Conservation (phyloP, 2,329 filamentous ascomycete genomes). For the Xylaria digitata region DNA sequence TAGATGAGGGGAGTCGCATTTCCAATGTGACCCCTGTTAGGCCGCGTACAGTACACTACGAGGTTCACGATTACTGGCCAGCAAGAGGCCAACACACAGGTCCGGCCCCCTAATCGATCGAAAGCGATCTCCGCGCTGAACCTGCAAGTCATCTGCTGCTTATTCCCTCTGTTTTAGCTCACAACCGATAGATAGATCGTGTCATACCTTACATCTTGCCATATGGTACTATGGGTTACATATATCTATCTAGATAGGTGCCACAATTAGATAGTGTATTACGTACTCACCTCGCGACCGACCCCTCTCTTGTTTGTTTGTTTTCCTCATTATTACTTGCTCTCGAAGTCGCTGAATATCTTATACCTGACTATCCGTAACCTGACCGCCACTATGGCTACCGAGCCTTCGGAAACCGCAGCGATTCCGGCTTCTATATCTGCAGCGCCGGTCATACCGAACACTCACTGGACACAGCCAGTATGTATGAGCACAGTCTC, state of each 20-base stretch:
- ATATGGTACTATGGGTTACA: neutral
- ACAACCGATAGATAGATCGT: neutral
- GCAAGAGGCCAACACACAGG: conserved; percentile 12
- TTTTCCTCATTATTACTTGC: neutral
- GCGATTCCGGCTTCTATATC: conserved; percentile 29
- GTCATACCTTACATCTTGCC: neutral
- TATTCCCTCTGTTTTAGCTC: neutral
- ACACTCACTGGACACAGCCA: conserved; percentile 37
- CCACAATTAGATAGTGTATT: neutral
- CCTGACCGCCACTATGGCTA: conserved; percentile 1
- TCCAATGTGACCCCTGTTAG: conserved; percentile 17
- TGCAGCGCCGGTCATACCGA: conserved; percentile 24
- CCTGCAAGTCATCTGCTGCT: conserved; percentile 27
- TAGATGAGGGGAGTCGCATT: conserved; percentile 11
- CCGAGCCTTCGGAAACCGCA: conserved; percentile 17
- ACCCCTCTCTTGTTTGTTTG: conserved; percentile 5
- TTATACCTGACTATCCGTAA: neutral
- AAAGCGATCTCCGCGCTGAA: conserved; percentile 21
- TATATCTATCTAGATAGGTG: conserved; percentile 9
- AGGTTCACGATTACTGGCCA: conserved; percentile 8
- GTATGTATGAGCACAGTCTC: conserved; percentile 27
- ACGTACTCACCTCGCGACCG: conserved; percentile 5
- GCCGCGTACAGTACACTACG: neutral
- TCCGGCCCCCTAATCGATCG: neutral
- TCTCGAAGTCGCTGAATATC: neutral